Conservation (phyloP, 331 rosid species). For the Malus hybrid region DNA sequence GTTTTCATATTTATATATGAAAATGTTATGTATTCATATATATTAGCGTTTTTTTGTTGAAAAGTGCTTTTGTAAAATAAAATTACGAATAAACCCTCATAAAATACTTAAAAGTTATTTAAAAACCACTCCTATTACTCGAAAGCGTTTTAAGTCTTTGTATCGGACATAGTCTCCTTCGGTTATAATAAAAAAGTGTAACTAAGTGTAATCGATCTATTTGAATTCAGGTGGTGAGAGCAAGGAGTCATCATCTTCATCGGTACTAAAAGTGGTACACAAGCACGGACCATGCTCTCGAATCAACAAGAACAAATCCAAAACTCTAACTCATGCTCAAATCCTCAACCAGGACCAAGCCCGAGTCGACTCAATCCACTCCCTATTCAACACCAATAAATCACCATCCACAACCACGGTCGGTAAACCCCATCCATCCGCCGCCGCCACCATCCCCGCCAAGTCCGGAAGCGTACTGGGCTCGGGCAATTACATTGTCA, state of each 20-base stretch:
- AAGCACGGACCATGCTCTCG: conserved; percentile 26
- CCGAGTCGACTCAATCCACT: conserved; percentile 27
- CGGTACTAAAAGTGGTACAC: conserved; percentile 16
- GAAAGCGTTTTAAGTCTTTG: too few species aligned
- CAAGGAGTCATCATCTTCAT: neutral
- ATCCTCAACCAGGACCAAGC: conserved; percentile 21
- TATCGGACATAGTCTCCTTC: too few species aligned
- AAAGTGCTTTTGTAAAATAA: too few species aligned
- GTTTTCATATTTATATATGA: too few species aligned
- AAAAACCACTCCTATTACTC: too few species aligned
- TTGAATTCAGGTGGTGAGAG: neutral
- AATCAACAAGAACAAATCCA: neutral
- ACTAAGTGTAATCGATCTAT: neutral
- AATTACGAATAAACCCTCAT: too few species aligned
- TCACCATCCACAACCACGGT: too few species aligned
- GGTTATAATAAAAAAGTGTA: too few species aligned
- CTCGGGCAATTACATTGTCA: conserved; percentile 57
- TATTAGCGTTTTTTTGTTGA: too few species aligned
- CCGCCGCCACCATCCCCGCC: conserved; percentile 41
- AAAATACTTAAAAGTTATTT: too few species aligned
- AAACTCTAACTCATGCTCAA: neutral
- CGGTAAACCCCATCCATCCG: neutral
- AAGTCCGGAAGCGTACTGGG: conserved; percentile 46
- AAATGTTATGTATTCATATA: too few species aligned
- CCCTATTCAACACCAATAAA: neutral